Conservation (phyloP, 139 green algal genomes). For the Micromonas commoda region DNA sequence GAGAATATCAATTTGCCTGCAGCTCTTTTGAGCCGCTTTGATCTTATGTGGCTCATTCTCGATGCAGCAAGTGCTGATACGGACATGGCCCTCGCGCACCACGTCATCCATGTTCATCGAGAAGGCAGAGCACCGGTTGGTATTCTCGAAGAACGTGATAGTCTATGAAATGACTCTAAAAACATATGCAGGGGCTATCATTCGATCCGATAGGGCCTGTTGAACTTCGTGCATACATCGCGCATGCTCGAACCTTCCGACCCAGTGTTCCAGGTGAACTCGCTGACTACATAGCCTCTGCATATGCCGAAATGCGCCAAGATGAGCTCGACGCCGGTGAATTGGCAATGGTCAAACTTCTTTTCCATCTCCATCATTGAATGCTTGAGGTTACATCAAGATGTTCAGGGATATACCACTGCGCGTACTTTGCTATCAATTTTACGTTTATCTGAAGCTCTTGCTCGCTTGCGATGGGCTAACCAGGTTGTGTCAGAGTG, state of each 20-base stretch:
- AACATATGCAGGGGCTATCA: not conserved
- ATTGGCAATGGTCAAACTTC: not conserved
- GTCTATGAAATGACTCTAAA: not conserved
- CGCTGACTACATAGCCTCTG: slow-evolving; percentile 75
- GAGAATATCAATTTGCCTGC: slow-evolving; percentile 98
- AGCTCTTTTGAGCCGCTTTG: slow-evolving; percentile 85
- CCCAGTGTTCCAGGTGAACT: slow-evolving; percentile 73
- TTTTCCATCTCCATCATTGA: not conserved
- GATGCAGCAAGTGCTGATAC: slow-evolving; percentile 66
- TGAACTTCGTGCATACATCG: slow-evolving; percentile 81
- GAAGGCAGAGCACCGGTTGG: not conserved
- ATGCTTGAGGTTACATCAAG: not conserved
- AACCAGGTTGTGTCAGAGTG: slow-evolving; percentile 30
- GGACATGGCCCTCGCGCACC: slow-evolving; percentile 73
- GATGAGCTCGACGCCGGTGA: slow-evolving; percentile 50
- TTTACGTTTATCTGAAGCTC: slow-evolving; percentile 78
- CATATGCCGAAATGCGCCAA: slow-evolving; percentile 81
- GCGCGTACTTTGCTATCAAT: slow-evolving; percentile 93
- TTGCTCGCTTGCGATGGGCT: slow-evolving; percentile 73
- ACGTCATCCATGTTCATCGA: slow-evolving; percentile 87
- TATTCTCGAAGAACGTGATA: not conserved
- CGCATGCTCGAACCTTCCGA: slow-evolving; percentile 47
- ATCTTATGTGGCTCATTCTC: slow-evolving; percentile 97
- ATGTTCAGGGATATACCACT: slow-evolving; percentile 53
- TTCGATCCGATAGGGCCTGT: slow-evolving; percentile 47